Base-by-base conservation (phyloP, 2,329 filamentous ascomycete genomes). In the Fusarium protoensiforme region DNA sequence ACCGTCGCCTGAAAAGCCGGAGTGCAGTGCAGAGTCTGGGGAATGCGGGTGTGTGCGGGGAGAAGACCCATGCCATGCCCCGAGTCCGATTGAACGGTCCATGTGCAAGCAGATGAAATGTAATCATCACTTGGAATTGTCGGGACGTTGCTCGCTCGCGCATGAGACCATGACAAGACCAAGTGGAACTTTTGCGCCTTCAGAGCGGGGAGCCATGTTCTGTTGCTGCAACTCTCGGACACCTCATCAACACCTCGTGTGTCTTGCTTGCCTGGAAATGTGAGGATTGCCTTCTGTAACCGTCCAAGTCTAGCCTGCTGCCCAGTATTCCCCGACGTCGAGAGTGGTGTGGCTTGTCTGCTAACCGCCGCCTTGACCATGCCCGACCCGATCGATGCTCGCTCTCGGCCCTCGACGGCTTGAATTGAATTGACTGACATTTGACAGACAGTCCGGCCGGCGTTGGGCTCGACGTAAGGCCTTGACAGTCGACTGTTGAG, bases 151-250 rank as follows among this genome's bases (percentile, higher is more conserved):
- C 16, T 61, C 51, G 31, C 16, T 61, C 51, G 36, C 51, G 71
- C 71, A 73, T 58, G 71, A 71, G 71, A 62, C 24, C 51, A 38
- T 58, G 62, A 62, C 29, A 35, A 36, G 54, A 59, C 63, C 63
- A 69, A 36, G 68, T 64, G 72, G 72, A 73, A 75, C 72, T 75
- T 75, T 75, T 75, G 72, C 63, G 27, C 43, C 35, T 35, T 53
- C 57, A 56, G 53, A 72, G 69, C 69, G 68, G 72, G 74, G 72
- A 72, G 72, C 54, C 54, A 53, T 41, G 33, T 22, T 72, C 36
- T 27, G 39, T 67, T 56, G 70, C 66, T 60, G 61, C 54, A 73
- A 61, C 27, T 57, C 43, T 64, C 51, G 41, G 58, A 51, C 58
- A 68, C 57, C 46, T 58, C 51, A 39, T 51, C 33, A 61, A 35